Conservation (phyloP, 148 eudicot genomes). For the Vaccinium macrocarpon region DNA sequence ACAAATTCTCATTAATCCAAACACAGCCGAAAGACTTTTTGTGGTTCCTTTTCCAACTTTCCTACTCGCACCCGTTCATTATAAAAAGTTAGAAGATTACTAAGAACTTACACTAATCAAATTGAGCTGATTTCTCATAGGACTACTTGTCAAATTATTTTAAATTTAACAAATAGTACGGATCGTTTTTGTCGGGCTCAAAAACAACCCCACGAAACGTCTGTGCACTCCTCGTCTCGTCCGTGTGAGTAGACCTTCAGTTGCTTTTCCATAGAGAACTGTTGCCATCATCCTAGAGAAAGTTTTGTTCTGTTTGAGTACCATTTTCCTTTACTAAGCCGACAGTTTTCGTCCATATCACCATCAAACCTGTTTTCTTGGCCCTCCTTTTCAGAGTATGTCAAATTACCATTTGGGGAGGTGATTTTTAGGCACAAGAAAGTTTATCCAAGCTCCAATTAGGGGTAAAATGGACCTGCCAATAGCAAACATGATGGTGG, state of each 20-base stretch:
- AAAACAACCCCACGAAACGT: too few species aligned
- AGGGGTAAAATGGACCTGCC: constrained; percentile 1
- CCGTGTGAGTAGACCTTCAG: too few species aligned
- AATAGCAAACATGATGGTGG: not conserved
- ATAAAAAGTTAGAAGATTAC: too few species aligned
- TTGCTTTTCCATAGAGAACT: not conserved
- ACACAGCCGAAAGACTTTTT: not conserved
- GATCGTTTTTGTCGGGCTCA: too few species aligned
- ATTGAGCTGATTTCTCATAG: too few species aligned
- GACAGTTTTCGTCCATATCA: not conserved
- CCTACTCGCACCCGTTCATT: too few species aligned
- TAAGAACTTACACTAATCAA: too few species aligned
- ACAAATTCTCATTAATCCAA: not conserved
- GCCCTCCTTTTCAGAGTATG: not conserved
- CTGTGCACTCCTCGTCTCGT: too few species aligned
- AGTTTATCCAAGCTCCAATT: not conserved
- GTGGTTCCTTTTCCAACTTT: too few species aligned
- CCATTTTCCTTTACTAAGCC: not conserved
- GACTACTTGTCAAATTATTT: too few species aligned
- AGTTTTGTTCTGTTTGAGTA: not conserved
- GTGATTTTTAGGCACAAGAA: not conserved
- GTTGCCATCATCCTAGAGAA: not conserved
- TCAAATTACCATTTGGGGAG: not conserved
- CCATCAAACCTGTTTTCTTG: not conserved
- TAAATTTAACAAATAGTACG: too few species aligned